phyloP scores from a whole-genome alignment of 176 grass and related monocot genomes.

The Avena sativa region DNA sequence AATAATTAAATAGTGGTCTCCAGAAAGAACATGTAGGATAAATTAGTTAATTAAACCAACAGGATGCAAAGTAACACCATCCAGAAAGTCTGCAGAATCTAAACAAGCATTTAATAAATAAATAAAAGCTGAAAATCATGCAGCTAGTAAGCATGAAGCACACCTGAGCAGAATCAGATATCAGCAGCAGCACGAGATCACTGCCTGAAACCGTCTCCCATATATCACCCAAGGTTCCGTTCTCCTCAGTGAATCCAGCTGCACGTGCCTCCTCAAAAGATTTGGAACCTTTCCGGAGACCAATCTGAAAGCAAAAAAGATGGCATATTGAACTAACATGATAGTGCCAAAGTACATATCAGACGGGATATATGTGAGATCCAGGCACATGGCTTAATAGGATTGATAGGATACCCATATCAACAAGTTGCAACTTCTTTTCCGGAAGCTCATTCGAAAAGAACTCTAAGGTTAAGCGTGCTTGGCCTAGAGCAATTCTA shows the following conservation, averaged over 20 bases:
- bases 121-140: too few species aligned
- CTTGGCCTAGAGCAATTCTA: too few species aligned
- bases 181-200: conserved; percentile 87
- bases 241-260: conserved; percentile 90
- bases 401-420: too few species aligned
- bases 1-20: background rate
- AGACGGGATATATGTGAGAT: background rate
- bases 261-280: conserved; percentile 82
- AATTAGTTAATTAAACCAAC: background rate
- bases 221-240: conserved; percentile 79
- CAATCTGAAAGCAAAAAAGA: conserved; percentile 65
- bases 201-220: conserved; percentile 86
- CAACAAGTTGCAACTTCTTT: too few species aligned
- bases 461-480: too few species aligned
- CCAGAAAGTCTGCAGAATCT: background rate
- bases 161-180: conserved; percentile 95
- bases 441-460: too few species aligned
- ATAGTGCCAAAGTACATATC: background rate
- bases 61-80: too few species aligned
- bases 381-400: too few species aligned
- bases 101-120: too few species aligned
- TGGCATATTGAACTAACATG: background rate
- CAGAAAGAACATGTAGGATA: background rate
- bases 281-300: conserved; percentile 79
- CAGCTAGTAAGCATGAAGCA: background rate